phyloP scores from a whole-genome alignment of 768 basidiomycete species.

The Serpula lacrymans region DNA sequence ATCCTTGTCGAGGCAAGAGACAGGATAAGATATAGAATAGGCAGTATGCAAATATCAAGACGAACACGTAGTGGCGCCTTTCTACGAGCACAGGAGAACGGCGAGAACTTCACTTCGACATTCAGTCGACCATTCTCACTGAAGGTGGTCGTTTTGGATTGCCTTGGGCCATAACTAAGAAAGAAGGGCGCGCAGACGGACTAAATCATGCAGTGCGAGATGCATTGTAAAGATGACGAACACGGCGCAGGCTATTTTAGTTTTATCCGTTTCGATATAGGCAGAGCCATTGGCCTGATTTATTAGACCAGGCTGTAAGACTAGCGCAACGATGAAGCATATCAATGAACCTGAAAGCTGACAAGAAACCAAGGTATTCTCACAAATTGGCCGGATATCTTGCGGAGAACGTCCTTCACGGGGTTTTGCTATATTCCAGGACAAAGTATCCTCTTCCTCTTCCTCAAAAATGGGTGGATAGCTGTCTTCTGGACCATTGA shows the following conservation, averaged over 20 bases:
- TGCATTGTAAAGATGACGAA: slow-evolving; percentile 38
- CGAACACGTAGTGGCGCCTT: slow-evolving; percentile 85
- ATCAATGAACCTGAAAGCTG: slow-evolving; percentile 5
- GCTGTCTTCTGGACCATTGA: slow-evolving; percentile 89
- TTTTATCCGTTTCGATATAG: slow-evolving; percentile 89
- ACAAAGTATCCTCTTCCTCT: slow-evolving; percentile 10
- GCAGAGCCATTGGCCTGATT: slow-evolving; percentile 95
- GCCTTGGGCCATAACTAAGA: slow-evolving; percentile 77
- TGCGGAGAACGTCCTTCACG: slow-evolving; percentile 50
- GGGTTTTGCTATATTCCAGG: slow-evolving; percentile 33
- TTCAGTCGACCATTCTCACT: slow-evolving; percentile 87
- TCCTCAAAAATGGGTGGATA: slow-evolving; percentile 54
- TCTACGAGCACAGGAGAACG: slow-evolving; percentile 79
- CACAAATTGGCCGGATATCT: slow-evolving; percentile 90
- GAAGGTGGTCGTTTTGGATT: slow-evolving; percentile 76
- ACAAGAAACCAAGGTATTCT: slow-evolving; percentile 28
- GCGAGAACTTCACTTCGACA: slow-evolving; percentile 95
- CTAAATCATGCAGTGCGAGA: slow-evolving; percentile 6
- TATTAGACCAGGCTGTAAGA: slow-evolving; percentile 86
- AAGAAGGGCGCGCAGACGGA: background rate
- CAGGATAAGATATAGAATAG: slow-evolving; percentile 9
- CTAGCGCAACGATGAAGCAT: slow-evolving; percentile 38
- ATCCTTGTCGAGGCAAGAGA: slow-evolving; percentile 53
- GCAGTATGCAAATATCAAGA: slow-evolving; percentile 1
- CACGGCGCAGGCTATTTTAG: slow-evolving; percentile 97